phyloP scores from a whole-genome alignment of 441 rosid species.

The Mallotus repandus region DNA sequence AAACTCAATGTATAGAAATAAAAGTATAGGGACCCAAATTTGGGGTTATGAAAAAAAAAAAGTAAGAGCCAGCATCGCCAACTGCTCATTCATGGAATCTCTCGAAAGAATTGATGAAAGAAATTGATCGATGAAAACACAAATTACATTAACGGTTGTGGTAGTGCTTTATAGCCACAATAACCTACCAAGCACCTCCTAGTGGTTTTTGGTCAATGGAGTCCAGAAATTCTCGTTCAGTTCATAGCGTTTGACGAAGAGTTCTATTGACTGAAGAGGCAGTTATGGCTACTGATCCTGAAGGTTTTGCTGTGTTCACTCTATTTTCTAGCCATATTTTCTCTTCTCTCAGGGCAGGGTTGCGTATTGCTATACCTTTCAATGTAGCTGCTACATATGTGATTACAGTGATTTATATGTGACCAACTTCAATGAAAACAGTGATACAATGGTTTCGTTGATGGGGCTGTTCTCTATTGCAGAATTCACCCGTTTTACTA shows the following conservation, averaged over 20 bases:
- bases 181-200: slow-evolving; percentile 47
- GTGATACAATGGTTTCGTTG: not conserved
- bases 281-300: slow-evolving; percentile 11
- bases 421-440: not conserved
- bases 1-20: no score
- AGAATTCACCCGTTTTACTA: slow-evolving; percentile 6
- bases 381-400: slow-evolving; percentile 22
- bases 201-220: slow-evolving; percentile 42
- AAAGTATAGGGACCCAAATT: no score
- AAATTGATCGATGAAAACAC: slow-evolving; percentile 13
- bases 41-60: no score
- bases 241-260: not conserved
- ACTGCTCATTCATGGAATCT: not conserved
- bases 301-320: slow-evolving; percentile 9
- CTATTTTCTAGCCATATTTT: slow-evolving; percentile 24
- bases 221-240: not conserved
- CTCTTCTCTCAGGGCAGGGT: slow-evolving; percentile 23
- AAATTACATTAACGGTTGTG: slow-evolving; percentile 17
- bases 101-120: not conserved
- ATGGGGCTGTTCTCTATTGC: slow-evolving; percentile 10
- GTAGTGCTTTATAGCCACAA: slow-evolving; percentile 40
- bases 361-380: slow-evolving; percentile 19
- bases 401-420: slow-evolving; percentile 14
- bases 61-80: not conserved
- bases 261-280: slow-evolving; percentile 13